phyloP scores from a whole-genome alignment of 805 yeast genomes.

The Naumovozyma castellii region DNA sequence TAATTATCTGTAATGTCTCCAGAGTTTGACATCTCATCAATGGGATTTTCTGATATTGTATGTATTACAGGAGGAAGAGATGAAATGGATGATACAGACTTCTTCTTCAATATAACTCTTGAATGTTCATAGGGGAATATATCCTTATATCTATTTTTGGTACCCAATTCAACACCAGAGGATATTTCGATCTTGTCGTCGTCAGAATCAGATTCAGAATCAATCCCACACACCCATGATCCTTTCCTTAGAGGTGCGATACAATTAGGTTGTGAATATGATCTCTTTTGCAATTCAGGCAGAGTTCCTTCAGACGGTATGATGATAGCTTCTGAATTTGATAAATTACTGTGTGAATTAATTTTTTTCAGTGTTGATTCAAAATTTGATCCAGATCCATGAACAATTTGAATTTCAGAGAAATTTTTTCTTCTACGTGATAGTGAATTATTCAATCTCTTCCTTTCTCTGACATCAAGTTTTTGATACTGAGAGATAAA shows the following conservation, averaged over 20 bases:
- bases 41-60: not conserved
- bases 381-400: too few relatives aligned
- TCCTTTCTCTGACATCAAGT: conserved; percentile 62
- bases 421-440: conserved; percentile 3
- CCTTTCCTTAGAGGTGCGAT: conserved; percentile 1
- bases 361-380: not conserved
- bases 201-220: conserved; percentile 10
- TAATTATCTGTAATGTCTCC: conserved; percentile 40
- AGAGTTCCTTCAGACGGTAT: not conserved
- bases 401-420: not conserved
- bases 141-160: conserved; percentile 80
- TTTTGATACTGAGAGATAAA: conserved; percentile 45
- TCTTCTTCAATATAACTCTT: conserved; percentile 49
- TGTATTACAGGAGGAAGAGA: not conserved
- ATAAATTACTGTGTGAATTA: too few relatives aligned
- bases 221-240: conserved; percentile 10
- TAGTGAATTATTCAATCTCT: conserved; percentile 40
- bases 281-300: conserved; percentile 9
- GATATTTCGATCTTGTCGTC: conserved; percentile 36
- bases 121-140: conserved; percentile 82
- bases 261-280: conserved; percentile 17
- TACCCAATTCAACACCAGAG: conserved; percentile 72
- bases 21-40: not conserved
- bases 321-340: too few relatives aligned
- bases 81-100: conserved; percentile 3